Percentiles rank a stretch among this genome's conserved stretches.
Conservation (phyloP, 1,284 basidiomycete species). For the Mycena sp. region DNA sequence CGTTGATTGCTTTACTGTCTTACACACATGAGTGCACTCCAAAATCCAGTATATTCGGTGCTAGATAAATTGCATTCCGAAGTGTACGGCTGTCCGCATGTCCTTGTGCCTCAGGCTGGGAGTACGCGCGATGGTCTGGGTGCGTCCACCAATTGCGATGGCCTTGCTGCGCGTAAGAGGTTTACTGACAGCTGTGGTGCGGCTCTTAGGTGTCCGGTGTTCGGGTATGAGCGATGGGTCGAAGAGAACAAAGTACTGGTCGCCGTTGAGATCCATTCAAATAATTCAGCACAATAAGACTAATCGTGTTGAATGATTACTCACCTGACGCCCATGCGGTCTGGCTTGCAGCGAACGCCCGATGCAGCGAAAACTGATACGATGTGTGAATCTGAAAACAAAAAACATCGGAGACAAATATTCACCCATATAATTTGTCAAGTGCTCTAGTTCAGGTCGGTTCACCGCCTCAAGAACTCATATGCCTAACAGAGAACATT, state of each 20-base stretch:
- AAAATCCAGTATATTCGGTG: too few species aligned
- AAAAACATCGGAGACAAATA: neutral
- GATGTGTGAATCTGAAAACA: neutral
- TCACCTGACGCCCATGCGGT: constrained; percentile 38
- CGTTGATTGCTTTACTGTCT: too few species aligned
- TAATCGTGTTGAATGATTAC: neutral
- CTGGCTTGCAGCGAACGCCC: constrained; percentile 32
- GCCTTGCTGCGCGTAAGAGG: constrained; percentile 4
- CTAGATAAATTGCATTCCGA: too few species aligned
- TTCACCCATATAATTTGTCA: constrained; percentile 38
- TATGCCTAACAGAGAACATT: constrained; percentile 25
- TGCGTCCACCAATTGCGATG: constrained; percentile 8
- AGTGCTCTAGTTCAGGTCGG: constrained; percentile 26
- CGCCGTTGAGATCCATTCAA: constrained; percentile 40
- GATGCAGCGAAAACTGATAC: constrained; percentile 34
- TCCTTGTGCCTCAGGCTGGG: neutral
- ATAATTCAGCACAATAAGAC: neutral
- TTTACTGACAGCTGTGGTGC: neutral
- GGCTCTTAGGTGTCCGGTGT: neutral
- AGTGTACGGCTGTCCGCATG: constrained; percentile 20
- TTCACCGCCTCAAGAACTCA: constrained; percentile 36
- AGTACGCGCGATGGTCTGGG: neutral
- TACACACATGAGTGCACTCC: too few species aligned
- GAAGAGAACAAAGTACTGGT: constrained; percentile 35
- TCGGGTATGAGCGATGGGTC: constrained; percentile 32